A percentile compares a stretch with the other conserved stretches of the same genome.
phyloP scores from a whole-genome alignment of 768 basidiomycete genomes.

The Infundibulicybe gibba region DNA sequence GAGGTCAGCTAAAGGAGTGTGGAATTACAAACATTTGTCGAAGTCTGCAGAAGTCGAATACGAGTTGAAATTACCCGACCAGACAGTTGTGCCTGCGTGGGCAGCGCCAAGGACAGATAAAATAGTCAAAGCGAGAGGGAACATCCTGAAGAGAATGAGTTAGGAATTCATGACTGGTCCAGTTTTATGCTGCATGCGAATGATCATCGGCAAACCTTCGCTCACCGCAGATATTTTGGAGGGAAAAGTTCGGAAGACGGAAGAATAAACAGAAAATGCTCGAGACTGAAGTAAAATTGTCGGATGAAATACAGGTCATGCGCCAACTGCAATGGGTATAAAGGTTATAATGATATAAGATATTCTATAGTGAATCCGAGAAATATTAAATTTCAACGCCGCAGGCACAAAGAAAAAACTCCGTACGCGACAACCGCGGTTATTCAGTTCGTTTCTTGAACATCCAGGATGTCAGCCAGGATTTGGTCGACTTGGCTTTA shows the following conservation, averaged over 20 bases:
- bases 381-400: slow-evolving; percentile 27
- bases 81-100: slow-evolving; percentile 48
- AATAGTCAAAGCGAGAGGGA: slow-evolving; percentile 23
- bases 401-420: slow-evolving; percentile 20
- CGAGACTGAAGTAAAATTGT: slow-evolving; percentile 9
- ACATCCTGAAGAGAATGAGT: slow-evolving; percentile 12
- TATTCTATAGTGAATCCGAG: slow-evolving; percentile 30
- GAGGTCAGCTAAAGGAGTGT: neutral
- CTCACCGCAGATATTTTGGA: slow-evolving; percentile 20
- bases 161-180: slow-evolving; percentile 8
- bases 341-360: slow-evolving; percentile 14
- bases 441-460: slow-evolving; percentile 37
- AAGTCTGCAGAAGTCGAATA: slow-evolving; percentile 44
- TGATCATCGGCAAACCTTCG: slow-evolving; percentile 29
- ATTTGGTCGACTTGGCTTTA: slow-evolving; percentile 40
- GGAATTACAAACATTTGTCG: slow-evolving; percentile 40
- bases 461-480: slow-evolving; percentile 69
- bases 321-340: slow-evolving; percentile 17
- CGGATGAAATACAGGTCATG: slow-evolving; percentile 17
- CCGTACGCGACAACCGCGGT: slow-evolving; percentile 16
- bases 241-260: slow-evolving; percentile 35
- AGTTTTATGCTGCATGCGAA: slow-evolving; percentile 14
- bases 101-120: slow-evolving; percentile 31
- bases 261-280: slow-evolving; percentile 15
- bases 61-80: slow-evolving; percentile 52